Percentiles rank a stretch among this genome's conserved stretches.
These are phyloP conservation scores for Hanseniaspora gamundiae DNA, from an alignment of 1,139 yeast species.

Conservation along the genomic window DNA sequence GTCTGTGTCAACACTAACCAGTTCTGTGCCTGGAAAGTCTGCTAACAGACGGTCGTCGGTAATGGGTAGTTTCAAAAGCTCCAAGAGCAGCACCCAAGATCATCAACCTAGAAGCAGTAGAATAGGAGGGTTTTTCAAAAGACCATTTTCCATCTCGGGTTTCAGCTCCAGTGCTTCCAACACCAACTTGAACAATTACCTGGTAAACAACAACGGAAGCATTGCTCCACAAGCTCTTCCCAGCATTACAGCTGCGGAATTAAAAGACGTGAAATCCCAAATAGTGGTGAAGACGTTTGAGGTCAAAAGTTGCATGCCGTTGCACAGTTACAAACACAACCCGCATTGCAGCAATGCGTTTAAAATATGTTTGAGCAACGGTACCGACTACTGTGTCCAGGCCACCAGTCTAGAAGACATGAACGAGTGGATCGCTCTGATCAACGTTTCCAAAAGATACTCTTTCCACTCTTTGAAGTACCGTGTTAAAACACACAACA, in stretches of 20 bases:
- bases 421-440: conserved; percentile 57
- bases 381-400: conserved; percentile 57
- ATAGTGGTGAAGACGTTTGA: conserved; percentile 42
- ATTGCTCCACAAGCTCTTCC: conserved; percentile 51
- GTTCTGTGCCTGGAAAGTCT: neutral
- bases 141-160: conserved; percentile 36
- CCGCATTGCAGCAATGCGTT: conserved; percentile 32
- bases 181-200: conserved; percentile 15
- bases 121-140: conserved; percentile 33
- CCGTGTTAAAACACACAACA: conserved; percentile 27
- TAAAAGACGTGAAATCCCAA: conserved; percentile 43
- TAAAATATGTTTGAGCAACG: conserved; percentile 44
- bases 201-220: conserved; percentile 28
- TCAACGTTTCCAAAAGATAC: conserved; percentile 31
- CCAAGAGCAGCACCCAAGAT: neutral
- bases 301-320: conserved; percentile 35
- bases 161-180: conserved; percentile 31
- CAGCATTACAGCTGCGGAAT: conserved; percentile 30
- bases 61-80: conserved; percentile 9
- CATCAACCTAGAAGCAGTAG: conserved; percentile 25
- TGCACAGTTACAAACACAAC: conserved; percentile 21
- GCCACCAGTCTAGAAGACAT: conserved; percentile 52
- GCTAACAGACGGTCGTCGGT: conserved; percentile 14
- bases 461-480: conserved; percentile 30
- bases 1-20: neutral